phyloP scores from a whole-genome alignment of 768 basidiomycete genomes.

The Agrocybe chaxingu region DNA sequence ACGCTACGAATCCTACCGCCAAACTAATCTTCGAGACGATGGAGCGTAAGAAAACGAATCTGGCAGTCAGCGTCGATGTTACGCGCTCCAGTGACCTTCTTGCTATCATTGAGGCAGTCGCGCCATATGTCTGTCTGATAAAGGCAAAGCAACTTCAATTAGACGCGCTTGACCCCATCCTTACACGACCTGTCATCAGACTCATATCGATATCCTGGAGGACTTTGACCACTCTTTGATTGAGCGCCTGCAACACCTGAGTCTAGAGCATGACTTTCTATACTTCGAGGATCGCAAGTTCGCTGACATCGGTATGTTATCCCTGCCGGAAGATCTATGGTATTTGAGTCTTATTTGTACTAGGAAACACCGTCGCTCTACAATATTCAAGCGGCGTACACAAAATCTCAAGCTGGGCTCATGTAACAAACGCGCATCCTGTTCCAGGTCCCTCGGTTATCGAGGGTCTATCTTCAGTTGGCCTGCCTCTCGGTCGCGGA shows the following conservation, averaged over 20 bases:
- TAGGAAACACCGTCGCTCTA: slow-evolving; percentile 93
- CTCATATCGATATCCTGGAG: slow-evolving; percentile 93
- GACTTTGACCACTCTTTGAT: slow-evolving; percentile 81
- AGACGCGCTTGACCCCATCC: slow-evolving; percentile 7
- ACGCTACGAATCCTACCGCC: slow-evolving; percentile 73
- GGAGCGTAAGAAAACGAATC: slow-evolving; percentile 84
- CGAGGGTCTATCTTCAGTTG: slow-evolving; percentile 84
- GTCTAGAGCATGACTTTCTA: slow-evolving; percentile 82
- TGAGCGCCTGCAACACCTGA: slow-evolving; percentile 63
- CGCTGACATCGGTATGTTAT: slow-evolving; percentile 85
- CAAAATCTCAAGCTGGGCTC: slow-evolving; percentile 93
- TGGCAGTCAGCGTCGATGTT: slow-evolving; percentile 96
- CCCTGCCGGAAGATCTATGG: not conserved
- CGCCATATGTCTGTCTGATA: slow-evolving; percentile 87
- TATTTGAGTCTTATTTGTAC: not conserved
- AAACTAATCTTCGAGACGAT: slow-evolving; percentile 76
- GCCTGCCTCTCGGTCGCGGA: slow-evolving; percentile 79
- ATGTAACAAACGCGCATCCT: slow-evolving; percentile 95
- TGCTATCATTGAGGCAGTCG: slow-evolving; percentile 83
- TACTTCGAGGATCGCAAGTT: slow-evolving; percentile 99
- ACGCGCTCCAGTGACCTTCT: slow-evolving; percentile 76
- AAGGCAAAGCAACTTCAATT: slow-evolving; percentile 54
- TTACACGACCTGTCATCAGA: slow-evolving; percentile 36
- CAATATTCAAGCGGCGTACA: slow-evolving; percentile 94
- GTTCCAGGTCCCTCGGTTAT: slow-evolving; percentile 96